Conservation (phyloP, 2,329 filamentous ascomycete genomes). For the Microdochium paspali region DNA sequence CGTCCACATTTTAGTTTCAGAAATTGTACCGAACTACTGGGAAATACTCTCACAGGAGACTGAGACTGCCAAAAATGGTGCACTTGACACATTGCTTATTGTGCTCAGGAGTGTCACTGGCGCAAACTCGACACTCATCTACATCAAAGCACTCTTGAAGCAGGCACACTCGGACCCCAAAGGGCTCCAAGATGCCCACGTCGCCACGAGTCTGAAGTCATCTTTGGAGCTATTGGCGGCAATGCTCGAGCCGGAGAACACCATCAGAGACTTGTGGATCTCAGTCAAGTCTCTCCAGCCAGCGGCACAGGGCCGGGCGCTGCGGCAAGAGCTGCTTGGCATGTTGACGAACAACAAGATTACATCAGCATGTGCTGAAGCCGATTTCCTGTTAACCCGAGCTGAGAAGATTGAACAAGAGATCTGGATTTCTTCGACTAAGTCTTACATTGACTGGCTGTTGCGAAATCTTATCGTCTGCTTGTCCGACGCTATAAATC, state of each 20-base stretch:
- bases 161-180: slow-evolving; percentile 31
- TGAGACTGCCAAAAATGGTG: slow-evolving; percentile 16
- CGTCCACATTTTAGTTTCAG: slow-evolving; percentile 62
- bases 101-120: slow-evolving; percentile 68
- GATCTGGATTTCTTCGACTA: slow-evolving; percentile 56
- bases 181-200: slow-evolving; percentile 28
- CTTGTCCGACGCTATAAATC: not conserved
- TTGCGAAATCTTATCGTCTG: slow-evolving; percentile 46
- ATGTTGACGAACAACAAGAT: slow-evolving; percentile 39
- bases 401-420: slow-evolving; percentile 17
- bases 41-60: slow-evolving; percentile 41
- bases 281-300: slow-evolving; percentile 6
- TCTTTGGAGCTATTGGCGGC: slow-evolving; percentile 32
- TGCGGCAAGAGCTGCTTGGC: slow-evolving; percentile 33
- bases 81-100: slow-evolving; percentile 42
- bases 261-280: slow-evolving; percentile 15
- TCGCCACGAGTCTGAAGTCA: slow-evolving; percentile 31
- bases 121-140: slow-evolving; percentile 66
- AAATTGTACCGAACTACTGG: slow-evolving; percentile 81
- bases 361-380: slow-evolving; percentile 43
- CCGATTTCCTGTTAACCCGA: slow-evolving; percentile 36
- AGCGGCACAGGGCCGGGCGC: slow-evolving; percentile 17
- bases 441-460: slow-evolving; percentile 62
- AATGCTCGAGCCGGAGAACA: slow-evolving; percentile 26
- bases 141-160: slow-evolving; percentile 53